A percentile compares a stretch with the other conserved stretches of the same genome.
phyloP scores from a whole-genome alignment of 495 filamentous ascomycete species.

The Aspergillus campestris region DNA sequence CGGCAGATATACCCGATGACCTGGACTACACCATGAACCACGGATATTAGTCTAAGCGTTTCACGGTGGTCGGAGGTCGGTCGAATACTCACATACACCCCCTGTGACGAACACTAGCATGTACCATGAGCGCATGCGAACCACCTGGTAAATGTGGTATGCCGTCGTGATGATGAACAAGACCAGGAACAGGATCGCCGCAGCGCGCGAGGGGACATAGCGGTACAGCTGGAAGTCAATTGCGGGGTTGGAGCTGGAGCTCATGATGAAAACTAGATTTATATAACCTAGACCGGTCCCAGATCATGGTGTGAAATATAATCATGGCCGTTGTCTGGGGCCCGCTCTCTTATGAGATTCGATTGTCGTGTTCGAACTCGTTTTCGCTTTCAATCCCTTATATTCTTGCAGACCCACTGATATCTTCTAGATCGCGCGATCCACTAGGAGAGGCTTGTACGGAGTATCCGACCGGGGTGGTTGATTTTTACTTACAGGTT shows the following conservation, averaged over 20 bases:
- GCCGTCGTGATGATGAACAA: slow-evolving; percentile 39
- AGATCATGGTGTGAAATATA: no score
- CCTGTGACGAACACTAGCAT: slow-evolving; percentile 52
- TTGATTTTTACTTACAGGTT: no score
- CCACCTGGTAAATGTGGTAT: slow-evolving; percentile 41
- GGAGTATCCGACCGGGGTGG: no score
- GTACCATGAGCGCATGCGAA: slow-evolving; percentile 46
- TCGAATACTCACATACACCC: slow-evolving; percentile 39
- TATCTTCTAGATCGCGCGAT: no score
- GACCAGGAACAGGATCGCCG: slow-evolving; percentile 38
- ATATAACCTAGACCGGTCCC: no score
- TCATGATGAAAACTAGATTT: neutral
- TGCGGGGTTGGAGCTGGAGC: neutral
- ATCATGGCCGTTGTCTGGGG: no score
- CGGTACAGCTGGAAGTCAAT: slow-evolving; percentile 15
- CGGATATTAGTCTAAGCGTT: neutral
- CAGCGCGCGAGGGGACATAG: slow-evolving; percentile 38
- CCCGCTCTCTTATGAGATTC: no score
- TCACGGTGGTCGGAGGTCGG: neutral
- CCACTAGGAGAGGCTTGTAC: no score
- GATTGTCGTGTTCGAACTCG: no score
- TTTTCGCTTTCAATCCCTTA: no score
- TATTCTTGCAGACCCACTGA: no score
- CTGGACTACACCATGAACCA: slow-evolving; percentile 45
- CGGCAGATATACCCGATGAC: slow-evolving; percentile 51